Evolutionary conservation across 257 asterid species (phyloP).

Genomic region (Salvia splendens): DNA sequence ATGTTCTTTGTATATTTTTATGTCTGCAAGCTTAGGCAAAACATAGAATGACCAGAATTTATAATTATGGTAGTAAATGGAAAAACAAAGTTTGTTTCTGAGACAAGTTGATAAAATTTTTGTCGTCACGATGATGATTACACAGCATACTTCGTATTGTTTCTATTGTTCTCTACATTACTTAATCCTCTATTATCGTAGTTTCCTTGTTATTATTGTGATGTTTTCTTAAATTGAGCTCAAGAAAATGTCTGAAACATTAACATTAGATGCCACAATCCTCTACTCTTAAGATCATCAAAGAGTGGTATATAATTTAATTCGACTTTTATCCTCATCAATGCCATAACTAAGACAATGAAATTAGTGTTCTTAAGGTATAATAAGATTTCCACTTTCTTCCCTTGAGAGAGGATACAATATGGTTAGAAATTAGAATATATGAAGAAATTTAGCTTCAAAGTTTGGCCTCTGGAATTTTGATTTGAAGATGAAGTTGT

Average conservation of each 20-base stretch:
- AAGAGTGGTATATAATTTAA: background rate
- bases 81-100: background rate
- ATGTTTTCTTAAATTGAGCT: background rate
- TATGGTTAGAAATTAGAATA: constrained; percentile 10
- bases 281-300: background rate
- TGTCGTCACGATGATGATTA: background rate
- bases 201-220: background rate
- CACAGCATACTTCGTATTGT: constrained; percentile 4
- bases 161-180: background rate
- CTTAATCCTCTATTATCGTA: background rate
- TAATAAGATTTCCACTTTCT: background rate
- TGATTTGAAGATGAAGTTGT: constrained; percentile 20
- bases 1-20: background rate
- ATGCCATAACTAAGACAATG: background rate
- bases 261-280: background rate
- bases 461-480: constrained; percentile 8
- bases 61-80: background rate
- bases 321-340: constrained; percentile 1
- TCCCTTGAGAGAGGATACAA: constrained; percentile 5
- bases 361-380: background rate
- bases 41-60: background rate
- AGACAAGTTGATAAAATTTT: background rate
- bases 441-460: background rate
- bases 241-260: background rate
- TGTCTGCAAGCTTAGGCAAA: background rate